Evolutionary conservation across 2,329 filamentous ascomycete genomes (phyloP).

Genomic region (Didymella glomerata): DNA sequence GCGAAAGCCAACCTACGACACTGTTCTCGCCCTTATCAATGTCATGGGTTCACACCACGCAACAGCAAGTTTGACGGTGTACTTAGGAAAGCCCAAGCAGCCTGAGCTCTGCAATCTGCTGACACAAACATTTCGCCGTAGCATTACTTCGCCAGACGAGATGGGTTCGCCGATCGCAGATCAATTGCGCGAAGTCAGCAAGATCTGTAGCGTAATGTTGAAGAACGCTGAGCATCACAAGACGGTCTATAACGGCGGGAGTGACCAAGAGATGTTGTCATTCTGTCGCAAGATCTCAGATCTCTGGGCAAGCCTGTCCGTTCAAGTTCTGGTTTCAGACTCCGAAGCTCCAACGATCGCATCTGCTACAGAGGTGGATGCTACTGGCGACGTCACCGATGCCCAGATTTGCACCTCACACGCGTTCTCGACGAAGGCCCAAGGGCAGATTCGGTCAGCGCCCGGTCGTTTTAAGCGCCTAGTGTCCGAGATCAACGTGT

Average conservation of each 20-base stretch:
- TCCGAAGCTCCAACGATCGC: neutral
- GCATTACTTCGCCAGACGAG: constrained; percentile 7
- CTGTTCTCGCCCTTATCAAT: constrained; percentile 53
- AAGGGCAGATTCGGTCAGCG: constrained; percentile 18
- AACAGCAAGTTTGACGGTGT: constrained; percentile 44
- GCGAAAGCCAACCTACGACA: constrained; percentile 49
- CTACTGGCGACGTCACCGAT: constrained; percentile 49
- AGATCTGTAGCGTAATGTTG: constrained; percentile 35
- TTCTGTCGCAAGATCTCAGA: constrained; percentile 47
- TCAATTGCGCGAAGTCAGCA: constrained; percentile 38
- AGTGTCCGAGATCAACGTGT: constrained; percentile 54
- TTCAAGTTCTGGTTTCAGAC: too few relatives aligned
- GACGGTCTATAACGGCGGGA: constrained; percentile 30
- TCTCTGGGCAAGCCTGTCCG: constrained; percentile 31
- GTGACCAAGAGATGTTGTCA: constrained; percentile 43
- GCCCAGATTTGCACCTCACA: constrained; percentile 46
- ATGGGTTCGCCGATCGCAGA: constrained; percentile 35
- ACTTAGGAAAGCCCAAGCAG: constrained; percentile 47
- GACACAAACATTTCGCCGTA: constrained; percentile 41
- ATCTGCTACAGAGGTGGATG: constrained; percentile 13
- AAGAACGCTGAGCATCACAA: constrained; percentile 27
- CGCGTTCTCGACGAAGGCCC: constrained; percentile 27
- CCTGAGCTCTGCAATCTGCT: constrained; percentile 49
- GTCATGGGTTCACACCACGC: constrained; percentile 45
- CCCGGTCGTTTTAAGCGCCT: constrained; percentile 58